Evolutionary conservation across 306 rosid species (phyloP), one percentile per base, ranked within the genome.

Genomic region (Casuarina cunninghamiana): DNA sequence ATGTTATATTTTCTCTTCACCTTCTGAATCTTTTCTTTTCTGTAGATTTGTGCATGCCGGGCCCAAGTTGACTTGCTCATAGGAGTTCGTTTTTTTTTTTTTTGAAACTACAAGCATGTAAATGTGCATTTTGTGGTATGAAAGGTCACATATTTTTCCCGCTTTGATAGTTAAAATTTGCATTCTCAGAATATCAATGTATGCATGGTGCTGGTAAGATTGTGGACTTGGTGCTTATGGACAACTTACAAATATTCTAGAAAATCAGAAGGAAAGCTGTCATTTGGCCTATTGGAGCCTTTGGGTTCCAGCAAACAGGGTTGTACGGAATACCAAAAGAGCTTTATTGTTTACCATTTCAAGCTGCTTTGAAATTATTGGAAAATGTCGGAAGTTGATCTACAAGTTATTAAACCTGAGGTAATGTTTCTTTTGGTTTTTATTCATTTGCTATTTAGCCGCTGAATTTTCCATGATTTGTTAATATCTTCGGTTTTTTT

Each of bases 391-490:
- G 97, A 92, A 87, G 76, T 74, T 83, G 93, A 84, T 74, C 83
- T 89, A 95, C 90, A 90, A 2, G 90, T 92, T 69, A 85, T 89
- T 78, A 92, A 92, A 86, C 93, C 97, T 16, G 97, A 89, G 97
- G 98, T 92, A 82, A 26, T 66, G 78, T 45, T 72, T 60, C 61
- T 17, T 80, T 53, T 50, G 17, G 17, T 7, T 32, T 32, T 51
- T 17, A 44, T 71, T 43, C 16, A 49, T 2, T 26, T 42, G 3
- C n/a, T 71, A 7, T 35, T 51, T n/a, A 39, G 48, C 39, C 48
- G 3, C 48, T 65, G 48, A 3, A 39, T 21, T 39, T 65, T 63
- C 42, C 39, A 2, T 13, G 75, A 35, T 7, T 35, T 51, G n/a
- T 26, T 16, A 1, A 1, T 26, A 26, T 35, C 19, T n/a, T 12